phyloP scores from a whole-genome alignment of 352 stramenopile species.

The Phytophthora citricola region DNA sequence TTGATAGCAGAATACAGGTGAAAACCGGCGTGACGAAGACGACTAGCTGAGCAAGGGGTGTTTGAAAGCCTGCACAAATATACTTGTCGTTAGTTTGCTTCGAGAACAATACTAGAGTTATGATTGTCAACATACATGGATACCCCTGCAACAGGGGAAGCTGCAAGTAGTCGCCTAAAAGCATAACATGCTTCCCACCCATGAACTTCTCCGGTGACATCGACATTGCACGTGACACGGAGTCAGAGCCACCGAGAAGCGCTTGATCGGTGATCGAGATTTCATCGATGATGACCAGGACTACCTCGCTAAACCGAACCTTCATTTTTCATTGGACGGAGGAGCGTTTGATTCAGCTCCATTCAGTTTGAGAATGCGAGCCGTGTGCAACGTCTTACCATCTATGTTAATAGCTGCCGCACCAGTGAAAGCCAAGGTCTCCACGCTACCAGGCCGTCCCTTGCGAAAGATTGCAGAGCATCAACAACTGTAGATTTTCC shows the following conservation, averaged over 20 bases:
- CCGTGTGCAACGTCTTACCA: not conserved
- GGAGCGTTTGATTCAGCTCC: too few species aligned
- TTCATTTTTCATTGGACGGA: too few species aligned
- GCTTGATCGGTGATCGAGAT: too few species aligned
- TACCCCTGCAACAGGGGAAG: constrained; percentile 15
- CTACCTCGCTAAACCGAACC: too few species aligned
- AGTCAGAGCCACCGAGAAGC: too few species aligned
- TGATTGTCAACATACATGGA: constrained; percentile 16
- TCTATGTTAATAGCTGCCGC: constrained; percentile 20
- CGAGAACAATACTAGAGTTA: not conserved
- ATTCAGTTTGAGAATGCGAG: too few species aligned
- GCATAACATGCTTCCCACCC: constrained; percentile 27
- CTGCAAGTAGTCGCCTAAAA: constrained; percentile 33
- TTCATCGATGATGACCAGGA: too few species aligned
- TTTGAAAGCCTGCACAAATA: constrained; percentile 3
- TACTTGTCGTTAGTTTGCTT: not conserved
- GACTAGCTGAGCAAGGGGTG: not conserved
- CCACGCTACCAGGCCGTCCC: constrained; percentile 1
- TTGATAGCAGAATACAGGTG: constrained; percentile 20
- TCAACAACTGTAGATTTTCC: constrained; percentile 1
- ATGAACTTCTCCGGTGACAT: constrained; percentile 7
- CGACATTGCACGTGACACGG: constrained; percentile 7
- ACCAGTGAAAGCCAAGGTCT: constrained; percentile 10
- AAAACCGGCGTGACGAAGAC: too few species aligned
- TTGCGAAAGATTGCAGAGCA: constrained; percentile 1